Evolutionary conservation across 495 filamentous ascomycete species (phyloP).

Genomic region (Tuber calosporum): DNA sequence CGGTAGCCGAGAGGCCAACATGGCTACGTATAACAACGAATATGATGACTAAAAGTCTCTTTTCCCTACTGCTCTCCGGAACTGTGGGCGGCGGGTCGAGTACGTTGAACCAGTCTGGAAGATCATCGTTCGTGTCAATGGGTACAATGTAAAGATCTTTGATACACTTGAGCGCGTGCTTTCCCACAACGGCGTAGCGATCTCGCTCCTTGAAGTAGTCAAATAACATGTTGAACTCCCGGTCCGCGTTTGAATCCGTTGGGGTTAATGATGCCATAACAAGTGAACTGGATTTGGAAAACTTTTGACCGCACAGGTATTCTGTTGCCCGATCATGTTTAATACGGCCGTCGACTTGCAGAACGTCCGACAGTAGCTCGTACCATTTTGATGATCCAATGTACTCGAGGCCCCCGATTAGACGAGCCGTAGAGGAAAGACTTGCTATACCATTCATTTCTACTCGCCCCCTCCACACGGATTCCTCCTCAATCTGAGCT

Average conservation of each 20-base stretch:
- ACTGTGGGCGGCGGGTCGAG: conserved; percentile 36
- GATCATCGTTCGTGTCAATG: conserved; percentile 35
- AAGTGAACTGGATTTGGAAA: conserved; percentile 37
- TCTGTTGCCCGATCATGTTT: conserved; percentile 69
- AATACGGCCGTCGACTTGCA: conserved; percentile 79
- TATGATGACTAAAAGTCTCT: conserved; percentile 36
- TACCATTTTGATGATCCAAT: conserved; percentile 57
- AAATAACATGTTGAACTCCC: conserved; percentile 66
- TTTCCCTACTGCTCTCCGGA: conserved; percentile 21
- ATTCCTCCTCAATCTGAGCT: conserved; percentile 43
- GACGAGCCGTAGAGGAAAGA: conserved; percentile 68
- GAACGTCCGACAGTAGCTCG: conserved; percentile 58
- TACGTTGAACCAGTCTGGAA: conserved; percentile 41
- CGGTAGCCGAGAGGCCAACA: conserved; percentile 17
- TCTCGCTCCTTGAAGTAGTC: conserved; percentile 71
- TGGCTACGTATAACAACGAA: conserved; percentile 40
- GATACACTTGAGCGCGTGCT: conserved; percentile 29
- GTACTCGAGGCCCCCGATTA: conserved; percentile 73
- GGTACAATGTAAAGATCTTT: conserved; percentile 42
- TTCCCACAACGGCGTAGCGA: conserved; percentile 42
- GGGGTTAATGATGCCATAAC: conserved; percentile 52
- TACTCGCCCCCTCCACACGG: conserved; percentile 67
- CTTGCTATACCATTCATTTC: conserved; percentile 68
- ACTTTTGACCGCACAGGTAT: conserved; percentile 66
- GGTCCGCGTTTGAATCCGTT: conserved; percentile 43